These are phyloP conservation scores for Penicillium malachiteum DNA, from an alignment of 495 filamentous ascomycete species.

Conservation along the genomic window DNA sequence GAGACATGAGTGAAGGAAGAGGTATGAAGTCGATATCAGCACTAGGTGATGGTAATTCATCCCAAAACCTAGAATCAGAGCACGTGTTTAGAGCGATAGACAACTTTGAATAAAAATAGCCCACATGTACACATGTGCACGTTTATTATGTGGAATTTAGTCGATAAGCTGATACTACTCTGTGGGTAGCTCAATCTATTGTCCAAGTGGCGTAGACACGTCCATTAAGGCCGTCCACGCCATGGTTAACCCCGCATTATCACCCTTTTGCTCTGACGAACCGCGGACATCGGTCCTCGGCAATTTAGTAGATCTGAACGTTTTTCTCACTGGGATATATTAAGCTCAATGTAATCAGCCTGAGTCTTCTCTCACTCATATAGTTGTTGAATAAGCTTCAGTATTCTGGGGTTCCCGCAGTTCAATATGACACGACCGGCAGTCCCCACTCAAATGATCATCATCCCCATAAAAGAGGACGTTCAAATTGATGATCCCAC, in stretches of 20 bases:
- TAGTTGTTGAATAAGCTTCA: slow-evolving; percentile 1
- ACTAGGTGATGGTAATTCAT: too few relatives aligned
- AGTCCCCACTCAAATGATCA: slow-evolving; percentile 29
- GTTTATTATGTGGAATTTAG: too few relatives aligned
- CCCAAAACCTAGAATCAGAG: too few relatives aligned
- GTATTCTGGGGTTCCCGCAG: too few relatives aligned
- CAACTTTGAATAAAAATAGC: too few relatives aligned
- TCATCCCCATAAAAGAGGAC: slow-evolving; percentile 22
- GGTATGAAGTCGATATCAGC: too few relatives aligned
- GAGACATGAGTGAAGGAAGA: too few relatives aligned
- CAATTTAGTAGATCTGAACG: background rate
- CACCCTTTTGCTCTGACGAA: background rate
- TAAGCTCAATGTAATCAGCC: background rate
- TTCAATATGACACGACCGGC: slow-evolving; percentile 18
- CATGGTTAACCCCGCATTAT: slow-evolving; percentile 18
- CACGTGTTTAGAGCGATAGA: too few relatives aligned
- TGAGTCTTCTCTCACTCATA: background rate
- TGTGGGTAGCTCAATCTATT: too few relatives aligned
- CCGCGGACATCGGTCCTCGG: slow-evolving; percentile 19
- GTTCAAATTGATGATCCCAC: slow-evolving; percentile 19
- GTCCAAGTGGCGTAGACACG: too few relatives aligned
- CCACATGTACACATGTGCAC: too few relatives aligned
- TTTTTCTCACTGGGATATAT: background rate
- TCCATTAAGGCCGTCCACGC: too few relatives aligned
- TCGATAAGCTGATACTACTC: background rate